Evolutionary conservation across 306 rosid genomes (phyloP), one percentile per base, ranked within the genome.

Genomic region (Begonia loranthoides): DNA sequence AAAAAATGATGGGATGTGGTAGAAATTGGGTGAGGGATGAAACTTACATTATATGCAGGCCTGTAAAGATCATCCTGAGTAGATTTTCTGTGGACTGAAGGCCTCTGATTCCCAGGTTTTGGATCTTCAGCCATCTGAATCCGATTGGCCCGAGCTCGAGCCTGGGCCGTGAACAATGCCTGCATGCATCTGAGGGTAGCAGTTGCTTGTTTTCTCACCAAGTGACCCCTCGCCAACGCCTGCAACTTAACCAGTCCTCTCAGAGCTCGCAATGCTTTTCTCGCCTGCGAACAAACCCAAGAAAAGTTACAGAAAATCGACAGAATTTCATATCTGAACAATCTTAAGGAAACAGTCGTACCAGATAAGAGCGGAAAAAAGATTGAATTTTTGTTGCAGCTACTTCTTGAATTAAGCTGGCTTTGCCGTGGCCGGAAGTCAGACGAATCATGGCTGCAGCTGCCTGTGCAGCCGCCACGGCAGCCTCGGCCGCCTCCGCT

Each of bases 211-310:
- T 76, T 82, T 56, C 95, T 85, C 73, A 89, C 90, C 50, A 85
- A 69, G 64, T 85, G 97, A 28, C 97, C 97, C 64, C 95, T 85
- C 51, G 78, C 93, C 54, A 89, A 60, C 44, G 95, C 97, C 66
- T 89, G 97, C 70, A 89, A 66, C 77, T 84, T 89, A 70, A 89
- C 97, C 38, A 89, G 9, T 41, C 97, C 95, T 62, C 75, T 85
- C 45, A 85, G 68, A 17, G 97, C 97, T 58, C 76, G 59, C 59
- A 89, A 56, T 34, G 97, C 95, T 68, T 85, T 89, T 59, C 87
- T 79, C 49, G 97, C 97, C 97, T 85, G 79, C 46, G 40, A 51
- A 45, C 56, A 3, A n/a, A 39, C 10, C 66, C 71, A 33, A 24
- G 34, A 52, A n/a, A 34, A 16, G 12, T 36, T 11, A 15, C 10